Evolutionary conservation across 139 green algal species (phyloP).

Genomic region (Pseudopediastrum boryanum): DNA sequence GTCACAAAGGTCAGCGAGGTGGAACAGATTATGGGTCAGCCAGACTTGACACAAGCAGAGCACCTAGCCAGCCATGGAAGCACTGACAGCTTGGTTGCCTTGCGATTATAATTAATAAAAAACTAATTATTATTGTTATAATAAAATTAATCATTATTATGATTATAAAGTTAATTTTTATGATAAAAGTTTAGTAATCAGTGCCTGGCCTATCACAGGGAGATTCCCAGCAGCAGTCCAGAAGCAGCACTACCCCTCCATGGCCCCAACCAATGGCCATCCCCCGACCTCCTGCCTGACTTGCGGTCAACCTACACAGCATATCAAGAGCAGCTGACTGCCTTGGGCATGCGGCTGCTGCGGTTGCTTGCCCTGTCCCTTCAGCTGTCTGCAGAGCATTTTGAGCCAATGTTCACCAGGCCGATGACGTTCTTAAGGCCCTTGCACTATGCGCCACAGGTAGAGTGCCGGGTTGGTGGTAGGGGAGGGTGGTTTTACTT

Average conservation of each 20-base stretch:
- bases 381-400: slow-evolving; percentile 67
- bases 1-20: too few relatives aligned
- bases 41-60: too few relatives aligned
- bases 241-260: slow-evolving; percentile 78
- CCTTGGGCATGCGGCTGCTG: slow-evolving; percentile 57
- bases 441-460: slow-evolving; percentile 80
- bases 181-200: too few relatives aligned
- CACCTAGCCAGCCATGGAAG: too few relatives aligned
- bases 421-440: slow-evolving; percentile 86
- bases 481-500: neutral
- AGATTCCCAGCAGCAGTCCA: slow-evolving; percentile 49
- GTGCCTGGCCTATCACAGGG: slow-evolving; percentile 23
- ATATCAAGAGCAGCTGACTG: slow-evolving; percentile 7
- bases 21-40: too few relatives aligned
- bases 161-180: too few relatives aligned
- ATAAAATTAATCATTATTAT: too few relatives aligned
- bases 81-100: too few relatives aligned
- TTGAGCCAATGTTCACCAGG: slow-evolving; percentile 70
- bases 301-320: slow-evolving; percentile 15
- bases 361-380: slow-evolving; percentile 80
- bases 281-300: slow-evolving; percentile 25
- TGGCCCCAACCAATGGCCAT: slow-evolving; percentile 89
- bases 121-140: too few relatives aligned
- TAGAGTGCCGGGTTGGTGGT: slow-evolving; percentile 25
- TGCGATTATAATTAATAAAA: too few relatives aligned